Percentiles rank a stretch among this genome's conserved stretches.
Conservation (phyloP, 306 rosid species). For the Phaseolus lunatus region DNA sequence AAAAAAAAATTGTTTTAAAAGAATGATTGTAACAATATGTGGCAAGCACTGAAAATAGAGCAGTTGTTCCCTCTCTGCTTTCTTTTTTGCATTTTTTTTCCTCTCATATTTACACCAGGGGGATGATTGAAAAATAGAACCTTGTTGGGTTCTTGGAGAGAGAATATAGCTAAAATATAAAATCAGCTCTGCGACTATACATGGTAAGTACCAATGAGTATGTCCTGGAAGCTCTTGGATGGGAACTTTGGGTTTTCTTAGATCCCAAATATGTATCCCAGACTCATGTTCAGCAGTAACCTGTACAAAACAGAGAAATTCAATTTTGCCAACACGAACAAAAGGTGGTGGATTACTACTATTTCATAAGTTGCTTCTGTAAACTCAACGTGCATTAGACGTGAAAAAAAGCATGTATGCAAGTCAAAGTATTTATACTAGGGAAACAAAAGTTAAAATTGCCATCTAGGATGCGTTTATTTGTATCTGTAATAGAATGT, state of each 20-base stretch:
- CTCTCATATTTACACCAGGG: background rate
- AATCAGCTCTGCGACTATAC: constrained; percentile 36
- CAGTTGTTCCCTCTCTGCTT: background rate
- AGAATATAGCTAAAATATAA: constrained; percentile 27
- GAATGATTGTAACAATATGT: constrained; percentile 13
- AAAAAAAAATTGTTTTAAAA: constrained; percentile 5
- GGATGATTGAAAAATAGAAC: constrained; percentile 15
- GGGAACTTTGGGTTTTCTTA: constrained; percentile 80
- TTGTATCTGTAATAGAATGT: constrained; percentile 23
- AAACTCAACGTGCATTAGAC: background rate
- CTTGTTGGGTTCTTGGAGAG: constrained; percentile 37
- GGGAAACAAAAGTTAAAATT: constrained; percentile 23
- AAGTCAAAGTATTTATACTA: constrained; percentile 31
- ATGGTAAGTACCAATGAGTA: constrained; percentile 80
- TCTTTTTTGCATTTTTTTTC: background rate
- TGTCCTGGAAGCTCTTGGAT: constrained; percentile 93
- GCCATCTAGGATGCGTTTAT: background rate
- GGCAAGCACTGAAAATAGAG: constrained; percentile 20
- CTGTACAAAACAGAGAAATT: constrained; percentile 53
- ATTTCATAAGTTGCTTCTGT: constrained; percentile 3
- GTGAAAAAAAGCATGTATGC: constrained; percentile 13
- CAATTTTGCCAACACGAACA: constrained; percentile 36
- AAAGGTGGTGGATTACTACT: constrained; percentile 9
- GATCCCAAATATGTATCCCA: constrained; percentile 92
- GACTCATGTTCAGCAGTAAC: constrained; percentile 91